phyloP scores from a whole-genome alignment of 257 asterid genomes.

The Ehretia macrophylla region DNA sequence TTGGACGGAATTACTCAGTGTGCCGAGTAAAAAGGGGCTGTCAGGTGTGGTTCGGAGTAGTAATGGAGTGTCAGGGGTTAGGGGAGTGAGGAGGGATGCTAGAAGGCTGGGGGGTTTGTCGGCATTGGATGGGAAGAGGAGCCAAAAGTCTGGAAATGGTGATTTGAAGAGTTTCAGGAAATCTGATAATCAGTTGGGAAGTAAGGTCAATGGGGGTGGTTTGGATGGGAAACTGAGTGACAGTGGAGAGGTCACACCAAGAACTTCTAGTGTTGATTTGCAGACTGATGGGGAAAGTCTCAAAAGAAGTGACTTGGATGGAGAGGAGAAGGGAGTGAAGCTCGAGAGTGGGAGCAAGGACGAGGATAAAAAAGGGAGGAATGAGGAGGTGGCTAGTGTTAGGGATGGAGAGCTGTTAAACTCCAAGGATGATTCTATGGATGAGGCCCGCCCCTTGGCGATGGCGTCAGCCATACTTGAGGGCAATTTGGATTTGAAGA shows the following conservation, averaged over 20 bases:
- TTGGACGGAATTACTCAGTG: conserved; percentile 90
- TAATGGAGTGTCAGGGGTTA: conserved; percentile 36
- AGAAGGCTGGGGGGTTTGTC: conserved; percentile 35
- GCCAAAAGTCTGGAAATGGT: conserved; percentile 41
- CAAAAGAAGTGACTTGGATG: conserved; percentile 34
- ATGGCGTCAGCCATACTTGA: conserved; percentile 28
- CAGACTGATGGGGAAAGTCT: conserved; percentile 31
- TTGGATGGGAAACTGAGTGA: conserved; percentile 39
- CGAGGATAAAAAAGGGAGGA: conserved; percentile 24
- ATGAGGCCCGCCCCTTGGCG: conserved; percentile 3
- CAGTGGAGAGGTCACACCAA: conserved; percentile 34
- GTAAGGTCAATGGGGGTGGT: conserved; percentile 34
- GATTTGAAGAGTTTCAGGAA: conserved; percentile 41
- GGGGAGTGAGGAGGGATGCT: conserved; percentile 42
- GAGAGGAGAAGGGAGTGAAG: conserved; percentile 18
- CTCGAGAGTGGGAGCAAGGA: conserved; percentile 19
- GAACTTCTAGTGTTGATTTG: conserved; percentile 37
- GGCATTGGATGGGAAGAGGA: conserved; percentile 30
- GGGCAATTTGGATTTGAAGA: conserved; percentile 35
- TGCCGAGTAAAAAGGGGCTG: conserved; percentile 47
- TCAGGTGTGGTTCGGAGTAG: conserved; percentile 29
- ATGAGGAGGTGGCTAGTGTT: conserved; percentile 29
- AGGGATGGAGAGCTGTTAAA: conserved; percentile 31
- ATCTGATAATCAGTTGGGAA: conserved; percentile 39
- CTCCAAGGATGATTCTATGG: conserved; percentile 19